Evolutionary conservation across 73 alveolate species (phyloP).

Genomic region (Tetrahymena elliotti): DNA sequence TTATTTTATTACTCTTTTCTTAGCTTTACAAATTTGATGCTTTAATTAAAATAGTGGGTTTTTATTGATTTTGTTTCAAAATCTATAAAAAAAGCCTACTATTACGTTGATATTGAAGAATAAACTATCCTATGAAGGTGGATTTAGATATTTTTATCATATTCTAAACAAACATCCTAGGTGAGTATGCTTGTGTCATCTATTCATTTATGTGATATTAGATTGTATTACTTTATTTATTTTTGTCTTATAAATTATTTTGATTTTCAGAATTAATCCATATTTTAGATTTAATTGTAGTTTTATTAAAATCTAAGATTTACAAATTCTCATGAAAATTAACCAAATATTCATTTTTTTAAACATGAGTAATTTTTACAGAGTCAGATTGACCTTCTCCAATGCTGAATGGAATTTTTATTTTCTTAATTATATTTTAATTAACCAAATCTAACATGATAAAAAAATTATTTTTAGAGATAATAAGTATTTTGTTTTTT

Average conservation of each 20-base stretch:
- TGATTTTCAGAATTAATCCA: neutral
- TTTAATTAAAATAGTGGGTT: neutral
- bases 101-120: neutral
- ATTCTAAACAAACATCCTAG: neutral
- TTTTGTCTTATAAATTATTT: neutral
- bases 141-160: neutral
- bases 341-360: neutral
- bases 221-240: neutral
- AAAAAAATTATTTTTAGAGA: neutral
- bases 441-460: neutral
- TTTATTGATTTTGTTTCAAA: neutral
- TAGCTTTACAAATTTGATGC: neutral
- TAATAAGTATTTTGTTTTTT: neutral
- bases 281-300: neutral
- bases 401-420: neutral
- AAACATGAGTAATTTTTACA: neutral
- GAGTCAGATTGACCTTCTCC: neutral
- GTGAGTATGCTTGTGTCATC: neutral
- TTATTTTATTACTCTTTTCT: neutral
- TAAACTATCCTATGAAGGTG: neutral
- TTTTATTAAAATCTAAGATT: neutral
- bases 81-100: neutral
- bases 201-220: neutral
- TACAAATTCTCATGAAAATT: neutral
- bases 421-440: neutral